Evolutionary conservation across 1,139 yeast species (phyloP).

Genomic region (Pichia sp.): DNA sequence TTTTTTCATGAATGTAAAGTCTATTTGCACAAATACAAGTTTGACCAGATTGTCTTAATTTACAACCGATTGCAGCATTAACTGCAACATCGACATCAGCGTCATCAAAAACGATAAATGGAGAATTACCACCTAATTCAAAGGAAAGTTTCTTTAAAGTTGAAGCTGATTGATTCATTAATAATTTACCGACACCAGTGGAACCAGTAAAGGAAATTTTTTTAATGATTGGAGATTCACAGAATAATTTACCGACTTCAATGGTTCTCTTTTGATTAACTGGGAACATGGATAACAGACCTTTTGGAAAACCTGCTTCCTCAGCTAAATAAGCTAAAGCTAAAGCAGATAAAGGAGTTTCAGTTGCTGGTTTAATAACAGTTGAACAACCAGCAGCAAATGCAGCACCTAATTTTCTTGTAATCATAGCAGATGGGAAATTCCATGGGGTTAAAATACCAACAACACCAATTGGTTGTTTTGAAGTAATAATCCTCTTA

Average conservation of each 20-base stretch:
- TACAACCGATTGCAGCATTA: conserved; percentile 61
- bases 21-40: conserved; percentile 84
- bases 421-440: conserved; percentile 92
- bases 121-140: conserved; percentile 95
- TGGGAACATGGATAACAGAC: conserved; percentile 64
- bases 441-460: conserved; percentile 96
- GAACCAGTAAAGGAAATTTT: conserved; percentile 95
- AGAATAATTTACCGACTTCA: conserved; percentile 61
- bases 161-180: conserved; percentile 73
- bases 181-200: conserved; percentile 73
- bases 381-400: conserved; percentile 92
- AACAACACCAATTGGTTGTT: conserved; percentile 88
- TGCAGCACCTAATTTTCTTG: conserved; percentile 90
- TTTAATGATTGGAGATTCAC: conserved; percentile 64
- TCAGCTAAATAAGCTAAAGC: conserved; percentile 71
- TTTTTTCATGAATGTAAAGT: conserved; percentile 58
- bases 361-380: conserved; percentile 85
- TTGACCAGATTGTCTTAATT: conserved; percentile 74
- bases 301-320: conserved; percentile 82
- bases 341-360: conserved; percentile 82
- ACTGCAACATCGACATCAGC: conserved; percentile 78
- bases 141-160: conserved; percentile 81
- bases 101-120: conserved; percentile 82
- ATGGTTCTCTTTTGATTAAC: conserved; percentile 50
- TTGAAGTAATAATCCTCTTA: conserved; percentile 59